These are phyloP conservation scores for Triticum timopheevii DNA, from an alignment of 176 grass and related monocot species.

Conservation along the genomic window DNA sequence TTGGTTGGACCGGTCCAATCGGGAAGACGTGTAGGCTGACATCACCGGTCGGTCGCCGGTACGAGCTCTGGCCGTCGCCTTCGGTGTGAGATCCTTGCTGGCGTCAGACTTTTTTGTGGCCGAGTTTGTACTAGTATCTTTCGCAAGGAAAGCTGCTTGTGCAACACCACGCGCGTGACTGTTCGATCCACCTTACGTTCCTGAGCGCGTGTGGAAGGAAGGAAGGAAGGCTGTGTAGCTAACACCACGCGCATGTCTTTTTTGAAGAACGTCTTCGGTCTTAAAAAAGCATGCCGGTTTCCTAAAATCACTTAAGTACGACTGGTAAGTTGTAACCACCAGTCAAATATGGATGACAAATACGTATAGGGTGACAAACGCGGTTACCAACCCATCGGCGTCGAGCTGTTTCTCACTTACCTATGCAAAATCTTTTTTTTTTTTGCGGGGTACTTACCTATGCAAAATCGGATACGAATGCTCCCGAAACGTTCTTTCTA, in stretches of 20 bases:
- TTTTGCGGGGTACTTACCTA: too few relatives aligned
- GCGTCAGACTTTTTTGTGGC: not conserved
- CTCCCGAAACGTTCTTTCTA: not conserved
- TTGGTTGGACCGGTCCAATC: conserved; percentile 35
- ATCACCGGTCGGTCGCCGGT: not conserved
- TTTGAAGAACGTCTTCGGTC: too few relatives aligned
- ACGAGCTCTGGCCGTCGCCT: not conserved
- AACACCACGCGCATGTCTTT: too few relatives aligned
- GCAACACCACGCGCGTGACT: not conserved
- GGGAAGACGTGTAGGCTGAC: conserved; percentile 58
- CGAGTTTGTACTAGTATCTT: not conserved
- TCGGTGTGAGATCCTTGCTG: conserved; percentile 25
- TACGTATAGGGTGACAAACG: not conserved
- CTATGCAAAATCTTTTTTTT: too few relatives aligned
- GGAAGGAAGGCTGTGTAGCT: too few relatives aligned
- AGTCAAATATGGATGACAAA: not conserved
- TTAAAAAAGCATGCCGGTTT: not conserved
- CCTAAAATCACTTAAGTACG: not conserved
- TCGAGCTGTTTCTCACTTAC: not conserved
- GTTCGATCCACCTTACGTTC: not conserved
- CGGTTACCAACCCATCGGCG: not conserved
- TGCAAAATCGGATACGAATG: not conserved
- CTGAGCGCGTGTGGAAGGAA: too few relatives aligned
- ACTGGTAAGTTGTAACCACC: not conserved
- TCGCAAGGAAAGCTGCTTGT: not conserved